These are phyloP conservation scores for Neonectria coccinea DNA, from an alignment of 2,329 filamentous ascomycete species.

Conservation along the genomic window DNA sequence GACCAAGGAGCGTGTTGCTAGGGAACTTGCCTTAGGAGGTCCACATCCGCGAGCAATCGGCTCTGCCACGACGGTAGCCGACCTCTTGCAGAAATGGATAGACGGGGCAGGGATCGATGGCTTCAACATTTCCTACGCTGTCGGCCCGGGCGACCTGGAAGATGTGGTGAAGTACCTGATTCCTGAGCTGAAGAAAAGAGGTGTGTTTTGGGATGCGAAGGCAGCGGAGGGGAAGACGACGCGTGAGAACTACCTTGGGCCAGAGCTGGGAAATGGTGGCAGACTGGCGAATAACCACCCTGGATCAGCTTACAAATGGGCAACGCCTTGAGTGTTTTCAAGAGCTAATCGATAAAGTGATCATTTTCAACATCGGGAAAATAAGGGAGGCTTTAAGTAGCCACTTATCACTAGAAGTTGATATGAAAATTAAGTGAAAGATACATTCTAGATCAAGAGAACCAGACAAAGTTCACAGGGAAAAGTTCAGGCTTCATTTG, in stretches of 20 bases:
- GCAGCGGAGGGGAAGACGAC: conserved; percentile 9
- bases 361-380: background rate
- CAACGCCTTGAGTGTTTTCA: background rate
- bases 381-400: no score
- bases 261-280: background rate
- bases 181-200: conserved; percentile 22
- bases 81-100: conserved; percentile 33
- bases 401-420: no score
- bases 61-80: conserved; percentile 32
- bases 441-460: no score
- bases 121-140: conserved; percentile 34
- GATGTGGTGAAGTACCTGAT: conserved; percentile 31
- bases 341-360: background rate
- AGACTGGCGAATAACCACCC: conserved; percentile 23
- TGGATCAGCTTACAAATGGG: conserved; percentile 18
- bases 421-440: no score
- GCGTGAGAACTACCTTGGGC: conserved; percentile 22
- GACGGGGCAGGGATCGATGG: conserved; percentile 30
- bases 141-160: conserved; percentile 28
- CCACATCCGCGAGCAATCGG: conserved; percentile 28
- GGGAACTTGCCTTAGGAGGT: conserved; percentile 64
- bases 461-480: background rate
- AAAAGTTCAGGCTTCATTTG: background rate
- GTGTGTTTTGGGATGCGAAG: conserved; percentile 19
- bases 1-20: conserved; percentile 67